A percentile compares a stretch with the other conserved stretches of the same genome.
Evolutionary conservation across 805 yeast species (phyloP).

Genomic region (Myxozyma neotropica): DNA sequence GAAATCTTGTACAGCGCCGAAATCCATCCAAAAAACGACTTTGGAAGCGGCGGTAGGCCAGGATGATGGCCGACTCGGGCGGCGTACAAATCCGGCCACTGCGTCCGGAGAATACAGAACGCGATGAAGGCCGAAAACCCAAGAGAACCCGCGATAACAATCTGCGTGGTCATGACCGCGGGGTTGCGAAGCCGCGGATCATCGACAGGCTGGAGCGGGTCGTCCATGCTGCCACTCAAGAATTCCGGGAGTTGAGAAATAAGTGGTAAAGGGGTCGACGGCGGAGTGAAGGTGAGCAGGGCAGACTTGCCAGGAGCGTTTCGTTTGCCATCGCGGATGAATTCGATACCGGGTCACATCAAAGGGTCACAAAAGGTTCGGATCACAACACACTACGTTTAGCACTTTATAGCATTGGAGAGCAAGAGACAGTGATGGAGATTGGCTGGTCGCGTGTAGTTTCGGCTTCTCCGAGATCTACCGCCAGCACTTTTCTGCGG

Average conservation of each 20-base stretch:
- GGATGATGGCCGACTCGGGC: constrained; percentile 65
- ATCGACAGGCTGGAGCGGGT: constrained; percentile 21
- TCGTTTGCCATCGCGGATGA: constrained; percentile 1
- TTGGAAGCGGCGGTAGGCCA: constrained; percentile 62
- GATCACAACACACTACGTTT: background rate
- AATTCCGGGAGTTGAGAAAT: background rate
- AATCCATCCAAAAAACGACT: constrained; percentile 79
- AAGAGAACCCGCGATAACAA: constrained; percentile 64
- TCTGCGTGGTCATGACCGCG: constrained; percentile 75
- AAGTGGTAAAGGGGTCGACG: background rate
- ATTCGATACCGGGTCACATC: background rate
- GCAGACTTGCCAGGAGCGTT: background rate
- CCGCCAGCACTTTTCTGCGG: background rate
- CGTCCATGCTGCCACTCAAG: constrained; percentile 11
- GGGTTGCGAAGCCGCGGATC: constrained; percentile 40
- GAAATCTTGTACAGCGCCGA: constrained; percentile 61
- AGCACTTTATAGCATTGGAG: background rate
- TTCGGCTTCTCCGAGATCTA: constrained; percentile 1
- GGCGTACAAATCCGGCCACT: constrained; percentile 81
- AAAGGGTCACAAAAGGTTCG: background rate
- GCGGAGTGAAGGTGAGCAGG: background rate
- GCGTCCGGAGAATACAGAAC: constrained; percentile 70
- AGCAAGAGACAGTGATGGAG: background rate
- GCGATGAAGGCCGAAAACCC: constrained; percentile 69
- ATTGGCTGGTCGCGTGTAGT: background rate